Conservation (phyloP, 2,329 filamentous ascomycete species). For the Hirsutella minnesotensis region DNA sequence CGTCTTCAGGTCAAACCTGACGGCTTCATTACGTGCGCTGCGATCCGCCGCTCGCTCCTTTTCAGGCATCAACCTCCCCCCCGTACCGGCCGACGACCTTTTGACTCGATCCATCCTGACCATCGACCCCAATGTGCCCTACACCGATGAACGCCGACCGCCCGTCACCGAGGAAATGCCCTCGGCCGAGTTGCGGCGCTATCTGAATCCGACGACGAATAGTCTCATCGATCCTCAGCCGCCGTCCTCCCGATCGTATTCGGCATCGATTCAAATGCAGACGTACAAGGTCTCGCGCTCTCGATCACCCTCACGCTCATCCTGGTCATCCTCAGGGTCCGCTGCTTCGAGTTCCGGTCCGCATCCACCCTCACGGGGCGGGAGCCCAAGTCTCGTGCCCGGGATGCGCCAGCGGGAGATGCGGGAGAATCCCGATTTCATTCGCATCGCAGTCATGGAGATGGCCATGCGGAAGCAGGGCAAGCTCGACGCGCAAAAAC, state of each 20-base stretch:
- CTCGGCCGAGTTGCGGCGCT: slow-evolving; percentile 53
- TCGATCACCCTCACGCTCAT: slow-evolving; percentile 28
- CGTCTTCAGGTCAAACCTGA: slow-evolving; percentile 58
- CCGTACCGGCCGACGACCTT: slow-evolving; percentile 54
- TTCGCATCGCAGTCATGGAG: slow-evolving; percentile 59
- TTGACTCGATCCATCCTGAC: slow-evolving; percentile 56
- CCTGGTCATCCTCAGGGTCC: slow-evolving; percentile 8
- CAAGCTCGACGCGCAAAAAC: slow-evolving; percentile 53
- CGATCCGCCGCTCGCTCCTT: slow-evolving; percentile 53
- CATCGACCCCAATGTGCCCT: slow-evolving; percentile 54
- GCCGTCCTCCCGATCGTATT: slow-evolving; percentile 28
- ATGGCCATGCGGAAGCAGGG: slow-evolving; percentile 58
- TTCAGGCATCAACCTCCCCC: slow-evolving; percentile 49
- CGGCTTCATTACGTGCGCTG: slow-evolving; percentile 52
- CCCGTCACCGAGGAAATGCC: slow-evolving; percentile 51
- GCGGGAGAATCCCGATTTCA: slow-evolving; percentile 60
- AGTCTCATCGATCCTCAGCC: slow-evolving; percentile 18
- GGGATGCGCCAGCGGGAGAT: slow-evolving; percentile 52
- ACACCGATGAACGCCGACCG: slow-evolving; percentile 55
- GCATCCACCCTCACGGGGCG: background rate
- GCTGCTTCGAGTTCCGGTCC: slow-evolving; percentile 17
- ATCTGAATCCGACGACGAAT: slow-evolving; percentile 50
- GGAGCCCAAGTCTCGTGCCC: slow-evolving; percentile 18
- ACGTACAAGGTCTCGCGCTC: slow-evolving; percentile 47
- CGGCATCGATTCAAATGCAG: slow-evolving; percentile 60